Evolutionary conservation across 177 flowering plant species (phyloP), one percentile per base, ranked within the genome.

Genomic region (Vitis hybrid): DNA sequence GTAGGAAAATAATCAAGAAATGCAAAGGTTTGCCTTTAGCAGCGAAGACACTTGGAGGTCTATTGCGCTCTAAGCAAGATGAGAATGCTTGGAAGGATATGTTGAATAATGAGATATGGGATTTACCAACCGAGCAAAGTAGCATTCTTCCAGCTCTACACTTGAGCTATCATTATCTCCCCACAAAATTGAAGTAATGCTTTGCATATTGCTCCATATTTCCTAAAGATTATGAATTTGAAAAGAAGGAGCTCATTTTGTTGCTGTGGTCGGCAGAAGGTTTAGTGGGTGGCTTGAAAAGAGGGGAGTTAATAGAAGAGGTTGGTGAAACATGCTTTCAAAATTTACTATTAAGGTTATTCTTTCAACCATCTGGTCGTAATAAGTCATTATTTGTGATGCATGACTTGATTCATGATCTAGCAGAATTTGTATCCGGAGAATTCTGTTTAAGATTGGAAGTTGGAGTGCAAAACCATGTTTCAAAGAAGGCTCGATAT

Each of bases 11-110:
- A 1, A 76, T 71, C n/a, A 52, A 65, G 40, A 82, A 78, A 49
- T 85, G 88, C 46, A 58, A 51, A 18, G 86, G 88, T 10, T 70
- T 84, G 69, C 88, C 90, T 62, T 71, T 83, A 49, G 87, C 87
- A 2, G 78, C 69, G 1, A 80, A 83, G 52, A 46, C 81, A 5
- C 69, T 83, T 1, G 84, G 79, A 3, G 75, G 81, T 4, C 69
- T 78, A 6, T 46, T 80, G 52, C 67, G 73, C 11, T 54, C 71
- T 1, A 65, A 64, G 49, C 2, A 3, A 0, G 60, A 68, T 0
- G 14, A 13, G 6, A 65, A 50, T 2, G 68, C 72, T 2, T 80
- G 83, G 82, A 40, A 70, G 10, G 57, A 56, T 2, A 49, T 78
- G 1, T 24, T 74, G 54, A 50, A 64, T 1, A 76, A 74, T 35